Base-by-base conservation (phyloP, 169 alveolate genomes). In the Plasmodium adleri region DNA sequence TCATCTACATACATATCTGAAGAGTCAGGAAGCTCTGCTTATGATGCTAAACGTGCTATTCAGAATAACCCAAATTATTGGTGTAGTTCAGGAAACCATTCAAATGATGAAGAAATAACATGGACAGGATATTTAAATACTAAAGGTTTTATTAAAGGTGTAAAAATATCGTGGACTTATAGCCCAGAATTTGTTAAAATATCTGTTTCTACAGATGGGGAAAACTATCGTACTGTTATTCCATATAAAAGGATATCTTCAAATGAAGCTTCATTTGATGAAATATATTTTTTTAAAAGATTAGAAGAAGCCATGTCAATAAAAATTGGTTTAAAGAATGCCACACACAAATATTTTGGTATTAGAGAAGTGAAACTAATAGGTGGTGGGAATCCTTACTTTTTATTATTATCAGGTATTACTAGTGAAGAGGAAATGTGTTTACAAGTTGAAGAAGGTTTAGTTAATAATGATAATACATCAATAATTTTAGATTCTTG, bases 391-490 rank as follows among this genome's bases (percentile, higher is more conserved):
- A 87, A 93, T 73, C 98, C 98, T 7, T 71, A 95, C 68, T 92
- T 96, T 52, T 91, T 96, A 95, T 85, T 96, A 9, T 73, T 95
- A 32, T 93, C 97, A 15, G 98, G 98, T 54, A 93, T 96, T 7
- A 94, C 98, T 20, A 94, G 95, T 15, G 92, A 88, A 20, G 97
- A 97, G 9, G 98, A 96, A 28, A 95, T 94, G 95, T 96, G 98
- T 56, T 90, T 96, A 68, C 97, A 96, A 73, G 94, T 95, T 22
- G 97, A 95, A 83, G 96, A 92, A 66, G 98, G 96, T 4, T 83
- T 94, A 54, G 71, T 83, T 50, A 92, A 64, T 70, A 91, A 93
- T 45, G 95, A 96, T 59, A 95, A 96, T 22, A 88, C 97, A 0
- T 63, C 93, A 15, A 96, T 95, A 24, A 86, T 94, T 26, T 92